Percentiles rank a stretch among this genome's conserved stretches.
phyloP scores from a whole-genome alignment of 441 rosid species.

The Erysimum cheiri region DNA sequence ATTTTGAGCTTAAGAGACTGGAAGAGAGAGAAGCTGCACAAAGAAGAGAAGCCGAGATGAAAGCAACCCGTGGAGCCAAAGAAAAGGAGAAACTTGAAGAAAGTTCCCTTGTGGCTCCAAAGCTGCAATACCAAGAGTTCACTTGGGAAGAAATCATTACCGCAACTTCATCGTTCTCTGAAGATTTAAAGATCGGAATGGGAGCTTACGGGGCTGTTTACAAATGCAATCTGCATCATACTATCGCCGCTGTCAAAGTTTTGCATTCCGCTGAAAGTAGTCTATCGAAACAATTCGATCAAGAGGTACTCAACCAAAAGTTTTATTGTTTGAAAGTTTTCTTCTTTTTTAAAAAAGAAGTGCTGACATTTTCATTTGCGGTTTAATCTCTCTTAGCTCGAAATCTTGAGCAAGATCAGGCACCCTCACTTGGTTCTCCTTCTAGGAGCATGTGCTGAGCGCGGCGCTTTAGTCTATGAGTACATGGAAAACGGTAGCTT shows the following conservation, averaged over 20 bases:
- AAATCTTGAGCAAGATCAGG: slow-evolving; percentile 79
- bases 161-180: slow-evolving; percentile 49
- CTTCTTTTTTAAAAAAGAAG: background rate
- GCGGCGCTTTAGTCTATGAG: slow-evolving; percentile 78
- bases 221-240: slow-evolving; percentile 48
- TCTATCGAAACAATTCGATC: slow-evolving; percentile 68
- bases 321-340: slow-evolving; percentile 2
- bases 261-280: slow-evolving; percentile 43
- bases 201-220: slow-evolving; percentile 49
- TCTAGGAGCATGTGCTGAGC: slow-evolving; percentile 88
- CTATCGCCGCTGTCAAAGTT: slow-evolving; percentile 48
- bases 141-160: slow-evolving; percentile 46
- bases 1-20: slow-evolving; percentile 56
- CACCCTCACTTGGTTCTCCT: slow-evolving; percentile 95
- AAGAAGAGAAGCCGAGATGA: slow-evolving; percentile 58
- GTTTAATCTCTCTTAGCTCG: slow-evolving; percentile 57
- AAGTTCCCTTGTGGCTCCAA: slow-evolving; percentile 42
- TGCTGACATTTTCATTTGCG: background rate
- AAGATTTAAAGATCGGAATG: slow-evolving; percentile 46
- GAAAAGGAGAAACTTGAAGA: slow-evolving; percentile 64
- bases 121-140: slow-evolving; percentile 46
- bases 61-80: slow-evolving; percentile 56
- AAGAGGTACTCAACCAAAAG: slow-evolving; percentile 64
- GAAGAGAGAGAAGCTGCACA: slow-evolving; percentile 59
- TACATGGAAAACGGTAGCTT: slow-evolving; percentile 92